Evolutionary conservation across 2,329 filamentous ascomycete species (phyloP), one percentile per base, ranked within the genome.

Genomic region (Sclerotinia minor): DNA sequence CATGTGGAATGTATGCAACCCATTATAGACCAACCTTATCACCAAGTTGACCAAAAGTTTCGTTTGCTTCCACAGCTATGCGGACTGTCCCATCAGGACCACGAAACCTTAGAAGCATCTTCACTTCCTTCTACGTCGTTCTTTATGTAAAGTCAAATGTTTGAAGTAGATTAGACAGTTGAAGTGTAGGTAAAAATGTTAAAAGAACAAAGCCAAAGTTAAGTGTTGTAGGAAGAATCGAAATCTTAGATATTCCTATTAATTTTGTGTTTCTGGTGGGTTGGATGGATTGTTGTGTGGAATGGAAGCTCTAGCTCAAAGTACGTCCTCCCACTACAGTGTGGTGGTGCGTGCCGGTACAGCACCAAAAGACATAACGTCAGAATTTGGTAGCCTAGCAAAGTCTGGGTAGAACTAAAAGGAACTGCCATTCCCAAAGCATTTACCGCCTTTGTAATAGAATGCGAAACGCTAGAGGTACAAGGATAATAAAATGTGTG

Each of bases 61-160:
- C 88, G 53, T 85, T 84, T 63, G 89, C 86, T 74, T 94, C 89
- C 73, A 96, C 86, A 64, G 84, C 91, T 75, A 98, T 83, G 74
- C 95, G 90, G 79, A 94, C 89, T 84, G 95, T 95, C 81, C 95
- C 95, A 81, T 97, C 93, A 72, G 92, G 92, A 78, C 93, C 93
- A 75, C 94, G 89, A 69, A 74, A 74, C 69, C 74, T 70, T 38
- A 75, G 69, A 60, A 75, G 71, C 73, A 75, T 76, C 54, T 59
- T 73, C 57, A 68, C 21, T 57, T 61, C 49, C 47, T n/a, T 44
- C 29, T 11, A 19, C 29, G 29, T 47, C 47, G n/a, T 0, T 53
- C 45, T 26, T 53, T 9, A 55, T n/a, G 32, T 26, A 54, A 41
- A 53, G 21, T 26, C n/a, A 21, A 41, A 49, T 49, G 2, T n/a